Percentiles rank a stretch among this genome's conserved stretches.
Conservation (phyloP, 2,329 filamentous ascomycete genomes). For the Monilinia vaccinii-corymbosi region DNA sequence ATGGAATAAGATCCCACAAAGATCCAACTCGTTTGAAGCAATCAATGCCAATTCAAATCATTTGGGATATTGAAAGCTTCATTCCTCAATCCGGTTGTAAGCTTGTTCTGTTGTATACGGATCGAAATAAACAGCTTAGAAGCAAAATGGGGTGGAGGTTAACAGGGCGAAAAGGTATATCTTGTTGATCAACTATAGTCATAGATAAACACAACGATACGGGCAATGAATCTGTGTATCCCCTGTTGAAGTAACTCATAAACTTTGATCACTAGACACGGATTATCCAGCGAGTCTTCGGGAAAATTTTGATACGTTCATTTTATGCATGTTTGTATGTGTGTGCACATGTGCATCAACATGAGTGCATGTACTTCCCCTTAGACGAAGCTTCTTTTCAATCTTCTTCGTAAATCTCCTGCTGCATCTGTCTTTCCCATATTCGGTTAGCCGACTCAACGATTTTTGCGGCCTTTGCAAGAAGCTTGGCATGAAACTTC, state of each 20-base stretch:
- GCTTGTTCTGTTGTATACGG: no score
- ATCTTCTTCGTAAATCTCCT: slow-evolving; percentile 19
- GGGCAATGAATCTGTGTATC: no score
- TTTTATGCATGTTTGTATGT: not conserved
- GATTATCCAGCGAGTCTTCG: not conserved
- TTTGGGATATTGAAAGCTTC: no score
- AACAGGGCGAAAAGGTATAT: no score
- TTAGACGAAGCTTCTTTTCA: not conserved
- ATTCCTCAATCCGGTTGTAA: no score
- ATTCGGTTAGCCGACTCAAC: slow-evolving; percentile 58
- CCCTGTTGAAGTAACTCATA: not conserved
- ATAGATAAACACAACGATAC: no score
- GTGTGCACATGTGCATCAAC: not conserved
- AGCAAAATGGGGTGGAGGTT: no score
- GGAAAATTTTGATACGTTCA: not conserved
- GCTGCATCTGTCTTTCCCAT: slow-evolving; percentile 39
- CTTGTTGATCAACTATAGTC: no score
- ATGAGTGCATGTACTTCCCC: not conserved
- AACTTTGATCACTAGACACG: not conserved
- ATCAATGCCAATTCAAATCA: no score
- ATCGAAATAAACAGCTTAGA: no score
- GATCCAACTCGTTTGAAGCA: no score
- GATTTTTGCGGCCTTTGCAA: slow-evolving; percentile 59
- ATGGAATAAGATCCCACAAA: no score
- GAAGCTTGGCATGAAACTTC: slow-evolving; percentile 54